These are phyloP conservation scores for Paratinospora sagittata DNA, from an alignment of 164 flowering plant species.

Conservation along the genomic window DNA sequence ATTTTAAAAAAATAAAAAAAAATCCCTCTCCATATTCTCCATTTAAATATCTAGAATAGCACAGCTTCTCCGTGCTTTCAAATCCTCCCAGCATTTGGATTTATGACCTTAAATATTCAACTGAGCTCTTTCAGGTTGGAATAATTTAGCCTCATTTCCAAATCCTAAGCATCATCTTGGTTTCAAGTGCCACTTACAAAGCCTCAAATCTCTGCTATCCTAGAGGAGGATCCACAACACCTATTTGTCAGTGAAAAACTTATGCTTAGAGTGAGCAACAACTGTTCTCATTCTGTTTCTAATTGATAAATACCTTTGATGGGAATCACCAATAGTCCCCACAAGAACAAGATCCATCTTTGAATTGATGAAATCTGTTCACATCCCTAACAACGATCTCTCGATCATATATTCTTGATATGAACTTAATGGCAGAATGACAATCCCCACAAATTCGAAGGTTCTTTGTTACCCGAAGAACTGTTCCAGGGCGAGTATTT, in stretches of 20 bases:
- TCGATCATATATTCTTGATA: conserved; percentile 7
- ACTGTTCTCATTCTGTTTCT: neutral
- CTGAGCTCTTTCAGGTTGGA: too few relatives aligned
- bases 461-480: conserved; percentile 12
- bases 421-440: conserved; percentile 7
- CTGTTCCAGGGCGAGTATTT: conserved; percentile 3
- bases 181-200: too few relatives aligned
- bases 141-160: too few relatives aligned
- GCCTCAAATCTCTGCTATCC: too few relatives aligned
- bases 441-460: conserved; percentile 9
- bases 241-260: neutral
- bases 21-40: too few relatives aligned
- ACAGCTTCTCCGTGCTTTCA: too few relatives aligned
- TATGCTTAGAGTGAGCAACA: neutral
- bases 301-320: neutral
- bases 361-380: conserved; percentile 10
- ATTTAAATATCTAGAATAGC: too few relatives aligned
- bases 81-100: too few relatives aligned
- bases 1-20: too few relatives aligned
- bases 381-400: conserved; percentile 11
- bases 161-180: too few relatives aligned
- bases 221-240: too few relatives aligned
- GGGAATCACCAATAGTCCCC: conserved; percentile 9
- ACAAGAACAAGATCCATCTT: conserved; percentile 11
- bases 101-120: too few relatives aligned